phyloP scores from a whole-genome alignment of 352 stramenopile genomes.

The Globisporangium perplexum region DNA sequence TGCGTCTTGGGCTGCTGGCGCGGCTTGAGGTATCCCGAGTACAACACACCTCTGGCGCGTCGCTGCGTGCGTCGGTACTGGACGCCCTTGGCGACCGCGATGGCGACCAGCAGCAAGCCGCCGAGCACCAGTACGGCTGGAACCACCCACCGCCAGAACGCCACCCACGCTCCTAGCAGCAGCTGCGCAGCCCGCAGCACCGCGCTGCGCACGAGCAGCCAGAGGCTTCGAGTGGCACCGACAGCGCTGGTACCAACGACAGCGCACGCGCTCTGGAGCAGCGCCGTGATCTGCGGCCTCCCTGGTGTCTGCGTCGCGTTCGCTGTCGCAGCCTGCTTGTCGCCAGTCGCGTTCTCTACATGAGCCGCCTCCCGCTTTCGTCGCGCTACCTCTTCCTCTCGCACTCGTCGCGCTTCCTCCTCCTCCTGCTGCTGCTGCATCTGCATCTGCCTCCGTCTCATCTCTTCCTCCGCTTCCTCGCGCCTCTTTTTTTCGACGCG shows the following conservation, averaged over 20 bases:
- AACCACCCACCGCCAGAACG: slow-evolving; percentile 3
- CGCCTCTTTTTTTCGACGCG: neutral
- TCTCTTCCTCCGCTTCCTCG: neutral
- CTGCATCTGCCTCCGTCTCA: neutral
- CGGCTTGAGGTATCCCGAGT: slow-evolving; percentile 8
- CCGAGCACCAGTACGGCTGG: slow-evolving; percentile 7
- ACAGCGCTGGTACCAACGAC: neutral
- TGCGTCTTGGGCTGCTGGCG: neutral
- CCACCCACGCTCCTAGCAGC: neutral
- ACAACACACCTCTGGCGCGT: slow-evolving; percentile 2
- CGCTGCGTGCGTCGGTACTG: neutral
- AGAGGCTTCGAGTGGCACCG: neutral
- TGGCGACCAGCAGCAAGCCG: slow-evolving; percentile 1
- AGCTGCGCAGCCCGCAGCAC: neutral
- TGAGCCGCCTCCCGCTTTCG: neutral
- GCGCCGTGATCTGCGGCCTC: no score
- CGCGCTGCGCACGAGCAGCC: neutral
- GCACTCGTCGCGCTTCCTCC: neutral
- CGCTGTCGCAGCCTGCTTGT: neutral
- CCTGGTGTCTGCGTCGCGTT: no score
- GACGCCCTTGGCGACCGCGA: slow-evolving; percentile 6
- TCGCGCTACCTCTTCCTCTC: neutral
- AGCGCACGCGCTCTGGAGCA: neutral
- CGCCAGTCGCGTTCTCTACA: neutral
- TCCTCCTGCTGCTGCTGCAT: neutral